A percentile compares a stretch with the other conserved stretches of the same genome.
Evolutionary conservation across 106 monocot species (phyloP).

Genomic region (Acorus calamus): DNA sequence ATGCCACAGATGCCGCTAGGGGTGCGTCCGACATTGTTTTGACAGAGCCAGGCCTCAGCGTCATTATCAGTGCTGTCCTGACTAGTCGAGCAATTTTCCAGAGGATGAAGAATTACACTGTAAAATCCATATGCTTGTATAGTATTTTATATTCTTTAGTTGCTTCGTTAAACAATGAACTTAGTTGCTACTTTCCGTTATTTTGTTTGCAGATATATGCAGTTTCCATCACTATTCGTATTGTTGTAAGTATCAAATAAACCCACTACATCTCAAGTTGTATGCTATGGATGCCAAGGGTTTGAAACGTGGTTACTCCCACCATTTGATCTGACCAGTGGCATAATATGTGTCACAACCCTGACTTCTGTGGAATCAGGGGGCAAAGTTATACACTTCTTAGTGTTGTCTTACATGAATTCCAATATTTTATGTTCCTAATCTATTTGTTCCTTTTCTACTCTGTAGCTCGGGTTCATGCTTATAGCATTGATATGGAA

Average conservation of each 20-base stretch:
- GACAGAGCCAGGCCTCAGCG: constrained; percentile 67
- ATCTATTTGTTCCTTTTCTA: constrained; percentile 4
- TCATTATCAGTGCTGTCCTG: constrained; percentile 72
- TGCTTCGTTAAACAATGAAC: neutral
- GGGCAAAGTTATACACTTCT: too few species aligned
- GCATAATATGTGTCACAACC: too few species aligned
- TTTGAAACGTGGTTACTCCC: too few species aligned
- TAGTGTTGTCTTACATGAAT: too few species aligned
- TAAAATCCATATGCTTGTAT: constrained; percentile 7
- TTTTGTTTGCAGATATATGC: constrained; percentile 47
- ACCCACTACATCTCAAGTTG: constrained; percentile 2
- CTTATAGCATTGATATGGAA: constrained; percentile 70
- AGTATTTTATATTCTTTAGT: neutral
- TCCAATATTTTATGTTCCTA: neutral
- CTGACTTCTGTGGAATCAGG: too few species aligned
- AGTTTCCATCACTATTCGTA: constrained; percentile 76
- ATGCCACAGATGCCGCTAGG: constrained; percentile 74
- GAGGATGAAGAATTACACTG: constrained; percentile 84
- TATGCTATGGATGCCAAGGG: too few species aligned
- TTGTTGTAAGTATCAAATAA: constrained; percentile 44
- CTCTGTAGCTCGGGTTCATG: constrained; percentile 48
- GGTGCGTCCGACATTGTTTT: constrained; percentile 75
- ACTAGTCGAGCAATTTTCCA: constrained; percentile 78
- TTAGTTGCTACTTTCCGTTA: neutral
- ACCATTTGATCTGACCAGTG: too few species aligned